Percentiles rank a stretch among this genome's conserved stretches.
Conservation (phyloP, 495 filamentous ascomycete genomes). For the Staphylotrichum longicolle region DNA sequence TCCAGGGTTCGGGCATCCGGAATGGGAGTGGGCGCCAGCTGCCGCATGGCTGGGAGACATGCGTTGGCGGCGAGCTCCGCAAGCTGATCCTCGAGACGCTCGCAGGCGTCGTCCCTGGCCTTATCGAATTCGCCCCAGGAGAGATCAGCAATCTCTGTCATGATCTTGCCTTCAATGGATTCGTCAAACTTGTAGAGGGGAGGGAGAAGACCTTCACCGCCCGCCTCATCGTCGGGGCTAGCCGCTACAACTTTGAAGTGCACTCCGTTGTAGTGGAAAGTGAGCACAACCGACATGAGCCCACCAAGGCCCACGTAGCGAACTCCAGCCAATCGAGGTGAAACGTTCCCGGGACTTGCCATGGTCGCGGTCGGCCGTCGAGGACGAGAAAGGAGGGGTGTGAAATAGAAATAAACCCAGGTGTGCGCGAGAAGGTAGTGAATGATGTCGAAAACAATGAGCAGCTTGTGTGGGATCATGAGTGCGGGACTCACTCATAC, state of each 20-base stretch:
- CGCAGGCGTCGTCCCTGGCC: neutral
- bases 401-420: too few species aligned
- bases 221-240: neutral
- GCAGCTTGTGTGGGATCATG: too few species aligned
- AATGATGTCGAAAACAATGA: too few species aligned
- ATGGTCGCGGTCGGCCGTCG: neutral
- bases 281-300: neutral
- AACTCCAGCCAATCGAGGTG: neutral
- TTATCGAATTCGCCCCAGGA: neutral
- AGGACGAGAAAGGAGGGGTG: too few species aligned
- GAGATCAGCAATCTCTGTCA: neutral
- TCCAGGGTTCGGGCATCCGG: neutral
- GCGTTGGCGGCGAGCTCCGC: neutral
- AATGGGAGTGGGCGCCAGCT: neutral
- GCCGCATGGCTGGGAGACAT: neutral
- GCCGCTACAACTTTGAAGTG: neutral
- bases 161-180: conserved; percentile 3
- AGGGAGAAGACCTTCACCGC: conserved; percentile 1
- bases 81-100: neutral
- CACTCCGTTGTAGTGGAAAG: neutral
- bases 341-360: neutral
- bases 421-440: too few species aligned
- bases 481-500: too few species aligned
- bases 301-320: neutral
- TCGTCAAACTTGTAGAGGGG: neutral